phyloP scores from a whole-genome alignment of 495 filamentous ascomycete genomes.

The Bacidia gigantensis region DNA sequence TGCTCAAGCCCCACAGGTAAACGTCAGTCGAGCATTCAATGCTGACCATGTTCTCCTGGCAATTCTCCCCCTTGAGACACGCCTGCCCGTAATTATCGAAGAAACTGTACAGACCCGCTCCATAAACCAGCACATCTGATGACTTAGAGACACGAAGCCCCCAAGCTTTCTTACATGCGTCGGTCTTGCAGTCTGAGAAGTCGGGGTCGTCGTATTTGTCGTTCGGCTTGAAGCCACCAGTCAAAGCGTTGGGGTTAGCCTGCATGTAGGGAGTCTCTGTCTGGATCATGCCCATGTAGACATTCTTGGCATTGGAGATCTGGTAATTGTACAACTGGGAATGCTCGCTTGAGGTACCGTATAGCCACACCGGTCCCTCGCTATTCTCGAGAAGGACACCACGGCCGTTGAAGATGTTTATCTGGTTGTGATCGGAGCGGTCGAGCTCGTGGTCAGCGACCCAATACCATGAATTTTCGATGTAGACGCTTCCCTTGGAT shows the following conservation, averaged over 20 bases:
- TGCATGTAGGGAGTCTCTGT: slow-evolving; percentile 91
- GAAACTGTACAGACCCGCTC: slow-evolving; percentile 73
- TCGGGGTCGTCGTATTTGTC: slow-evolving; percentile 57
- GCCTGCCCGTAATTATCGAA: slow-evolving; percentile 74
- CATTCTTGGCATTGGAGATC: slow-evolving; percentile 60
- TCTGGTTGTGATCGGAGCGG: slow-evolving; percentile 57
- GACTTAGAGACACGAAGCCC: slow-evolving; percentile 66
- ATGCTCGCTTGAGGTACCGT: slow-evolving; percentile 77
- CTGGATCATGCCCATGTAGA: slow-evolving; percentile 80
- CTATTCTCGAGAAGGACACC: slow-evolving; percentile 61
- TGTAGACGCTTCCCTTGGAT: slow-evolving; percentile 52
- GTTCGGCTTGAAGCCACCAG: slow-evolving; percentile 54
- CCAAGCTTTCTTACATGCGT: slow-evolving; percentile 66
- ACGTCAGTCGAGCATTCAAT: slow-evolving; percentile 58
- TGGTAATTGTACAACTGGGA: slow-evolving; percentile 85
- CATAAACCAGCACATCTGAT: slow-evolving; percentile 55
- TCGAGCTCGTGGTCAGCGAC: slow-evolving; percentile 90
- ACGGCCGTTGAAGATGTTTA: slow-evolving; percentile 85
- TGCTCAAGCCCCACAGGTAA: slow-evolving; percentile 66
- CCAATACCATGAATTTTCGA: slow-evolving; percentile 95
- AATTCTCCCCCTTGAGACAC: slow-evolving; percentile 60
- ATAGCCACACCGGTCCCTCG: slow-evolving; percentile 44
- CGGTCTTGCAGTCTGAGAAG: slow-evolving; percentile 48
- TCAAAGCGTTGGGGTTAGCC: slow-evolving; percentile 62
- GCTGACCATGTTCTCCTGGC: slow-evolving; percentile 78